Base-by-base conservation (phyloP, 352 stramenopile genomes). In the Phytophthora cryptogea region DNA sequence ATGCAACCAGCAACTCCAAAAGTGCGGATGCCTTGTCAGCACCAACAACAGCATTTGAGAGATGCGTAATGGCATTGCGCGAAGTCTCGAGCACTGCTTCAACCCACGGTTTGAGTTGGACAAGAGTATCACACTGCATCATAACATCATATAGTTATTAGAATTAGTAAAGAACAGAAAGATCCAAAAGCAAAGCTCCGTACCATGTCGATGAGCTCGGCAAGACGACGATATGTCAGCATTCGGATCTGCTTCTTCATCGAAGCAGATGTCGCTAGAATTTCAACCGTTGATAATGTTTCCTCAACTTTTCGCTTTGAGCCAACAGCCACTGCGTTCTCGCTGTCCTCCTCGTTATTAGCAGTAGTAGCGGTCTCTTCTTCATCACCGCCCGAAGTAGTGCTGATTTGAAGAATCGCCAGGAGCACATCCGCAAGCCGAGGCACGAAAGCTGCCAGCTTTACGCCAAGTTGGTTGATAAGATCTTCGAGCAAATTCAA, bases 401-500 rank as follows among this genome's bases (percentile, higher is more conserved):
- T 71, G 53, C 84, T 90, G 11, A 86, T 59, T 41, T 80, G 55
- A 26, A 96, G 66, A 51, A 95, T 86, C 0, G 83, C 74, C 32
- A 96, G 20, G 27, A 96, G 63, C 23, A 97, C 59, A 37, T 92
- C 69, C 3, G 89, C 76, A 31, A 97, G 70, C 6, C 66, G 63
- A 20, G 86, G 83, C n/a, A 96, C 74, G 39, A 94, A 97, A 20
- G 72, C 55, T 17, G 88, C 62, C 37, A 96, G 61, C 61, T 95
- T 92, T 0, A 94, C 80, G 8, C 89, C 89, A 8, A 97, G 73
- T 63, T 97, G 91, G 0, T 59, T 72, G 8, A 96, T 82, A 6
- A 97, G 67, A 48, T 97, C 90, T 37, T 96, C 82, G 27, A 96
- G 50, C 37, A 97, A 55, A 43, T 97, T 97, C 36, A 97, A 68